Base-by-base conservation (phyloP, 2,329 filamentous ascomycete genomes). In the Sporothrix curviconia region DNA sequence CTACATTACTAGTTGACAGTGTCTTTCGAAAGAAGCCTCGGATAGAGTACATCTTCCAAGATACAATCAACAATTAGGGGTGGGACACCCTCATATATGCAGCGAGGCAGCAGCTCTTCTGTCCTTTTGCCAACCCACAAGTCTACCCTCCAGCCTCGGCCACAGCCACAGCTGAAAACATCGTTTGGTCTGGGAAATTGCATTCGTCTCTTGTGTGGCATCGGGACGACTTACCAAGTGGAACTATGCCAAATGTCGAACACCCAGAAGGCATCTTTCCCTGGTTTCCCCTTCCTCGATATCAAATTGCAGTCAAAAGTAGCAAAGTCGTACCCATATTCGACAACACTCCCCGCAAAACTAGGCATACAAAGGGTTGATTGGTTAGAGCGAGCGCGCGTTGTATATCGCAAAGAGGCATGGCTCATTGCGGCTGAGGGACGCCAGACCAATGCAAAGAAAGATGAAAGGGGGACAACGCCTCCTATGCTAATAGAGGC, bases 101-200 rank as follows among this genome's bases (percentile, higher is more conserved):
- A 4, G 15, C 37, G 37, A 40, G 3, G n/a, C 37, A n/a, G n/a
- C n/a, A n/a, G n/a, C n/a, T n/a, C n/a, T n/a, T n/a, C n/a, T n/a
- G n/a, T n/a, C n/a, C n/a, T n/a, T n/a, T n/a, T n/a, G n/a, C n/a
- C n/a, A n/a, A n/a, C n/a, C n/a, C n/a, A n/a, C n/a, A n/a, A n/a
- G n/a, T n/a, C n/a, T n/a, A n/a, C n/a, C n/a, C n/a, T n/a, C n/a
- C n/a, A n/a, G n/a, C n/a, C n/a, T n/a, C n/a, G n/a, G n/a, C n/a
- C n/a, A n/a, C n/a, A n/a, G n/a, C n/a, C n/a, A 8, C 47, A 50
- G 47, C 47, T 50, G 32, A 50, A 37, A 50, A 22, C n/a, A n/a
- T n/a, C n/a, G n/a, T n/a, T n/a, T n/a, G n/a, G n/a, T n/a, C n/a
- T n/a, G n/a, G n/a, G n/a, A n/a, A n/a, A n/a, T n/a, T n/a, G n/a